These are phyloP conservation scores for Knufia petricola DNA, from an alignment of 2,329 filamentous ascomycete species.

Conservation along the genomic window DNA sequence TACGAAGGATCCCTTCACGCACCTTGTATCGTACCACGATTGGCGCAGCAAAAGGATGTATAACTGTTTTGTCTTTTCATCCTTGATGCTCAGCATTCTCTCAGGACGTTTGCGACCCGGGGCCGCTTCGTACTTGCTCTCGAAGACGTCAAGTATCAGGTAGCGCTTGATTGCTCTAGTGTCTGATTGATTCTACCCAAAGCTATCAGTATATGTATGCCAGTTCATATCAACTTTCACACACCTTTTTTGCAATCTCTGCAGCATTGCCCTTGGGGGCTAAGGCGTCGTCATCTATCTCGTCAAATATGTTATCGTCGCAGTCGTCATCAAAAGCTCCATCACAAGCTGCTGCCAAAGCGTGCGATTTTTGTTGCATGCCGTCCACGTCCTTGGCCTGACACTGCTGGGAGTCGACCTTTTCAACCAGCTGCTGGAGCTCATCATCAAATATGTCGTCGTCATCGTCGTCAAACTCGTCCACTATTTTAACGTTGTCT, in stretches of 20 bases:
- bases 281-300: conserved; percentile 53
- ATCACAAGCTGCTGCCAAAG: conserved; percentile 25
- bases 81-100: conserved; percentile 76
- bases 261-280: neutral
- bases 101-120: conserved; percentile 53
- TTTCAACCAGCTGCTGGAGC: conserved; percentile 21
- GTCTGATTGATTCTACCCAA: conserved; percentile 57
- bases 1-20: conserved; percentile 64
- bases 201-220: conserved; percentile 50
- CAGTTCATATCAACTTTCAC: conserved; percentile 20
- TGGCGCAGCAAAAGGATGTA: conserved; percentile 68
- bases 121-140: conserved; percentile 57
- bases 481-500: neutral
- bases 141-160: conserved; percentile 63
- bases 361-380: neutral
- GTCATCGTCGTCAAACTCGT: conserved; percentile 23
- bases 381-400: neutral
- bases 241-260: conserved; percentile 37
- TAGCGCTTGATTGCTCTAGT: conserved; percentile 71
- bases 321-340: conserved; percentile 63
- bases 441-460: conserved; percentile 26
- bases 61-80: conserved; percentile 58
- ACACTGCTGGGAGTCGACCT: conserved; percentile 16
- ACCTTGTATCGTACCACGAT: conserved; percentile 76
- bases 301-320: conserved; percentile 62